Evolutionary conservation across 1,284 basidiomycete genomes (phyloP), one percentile per base, ranked within the genome.

Genomic region (Cerrena zonata): DNA sequence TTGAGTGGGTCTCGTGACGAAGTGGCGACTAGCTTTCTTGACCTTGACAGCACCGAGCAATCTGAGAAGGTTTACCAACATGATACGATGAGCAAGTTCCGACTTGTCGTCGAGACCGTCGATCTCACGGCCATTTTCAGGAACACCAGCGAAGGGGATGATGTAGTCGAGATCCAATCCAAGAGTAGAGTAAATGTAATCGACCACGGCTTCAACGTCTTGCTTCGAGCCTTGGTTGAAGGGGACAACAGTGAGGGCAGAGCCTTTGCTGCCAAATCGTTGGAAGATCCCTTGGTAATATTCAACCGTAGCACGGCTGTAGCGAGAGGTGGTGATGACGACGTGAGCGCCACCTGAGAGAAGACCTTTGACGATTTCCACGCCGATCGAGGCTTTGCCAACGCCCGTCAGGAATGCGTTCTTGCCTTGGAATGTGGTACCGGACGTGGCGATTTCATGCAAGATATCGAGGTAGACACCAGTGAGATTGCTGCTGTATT

Each of bases 241-340:
- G 30, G 95, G 95, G 25, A 99, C 94, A 43, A 99, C 94, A 15
- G 94, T 95, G 47, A 99, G 79, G 37, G 93, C 91, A 36, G 95
- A 95, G 25, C 94, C 95, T 58, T 92, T 89, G 61, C 91, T 92
- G 39, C 95, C 95, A 62, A 88, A 88, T 59, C 90, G 87, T 70
- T 99, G 95, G 82, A 91, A 99, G 71, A 99, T 95, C 51, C 85
- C 86, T 70, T 99, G 95, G 72, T 99, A 99, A 72, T 95, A 99
- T 71, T 98, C 94, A 56, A 99, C 94, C 5, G 91, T 93, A 45
- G 87, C 83, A 56, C 94, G 91, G 66, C 79, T 93, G 74, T 94
- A 96, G 60, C 94, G 87, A 25, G 93, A 97, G 24, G 96, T 99
- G 23, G 95, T 99, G 70, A 99, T 89, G 45, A 99, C 87, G 58